These are phyloP conservation scores for Linum lewisii DNA, from an alignment of 345 rosid genomes.

Conservation along the genomic window DNA sequence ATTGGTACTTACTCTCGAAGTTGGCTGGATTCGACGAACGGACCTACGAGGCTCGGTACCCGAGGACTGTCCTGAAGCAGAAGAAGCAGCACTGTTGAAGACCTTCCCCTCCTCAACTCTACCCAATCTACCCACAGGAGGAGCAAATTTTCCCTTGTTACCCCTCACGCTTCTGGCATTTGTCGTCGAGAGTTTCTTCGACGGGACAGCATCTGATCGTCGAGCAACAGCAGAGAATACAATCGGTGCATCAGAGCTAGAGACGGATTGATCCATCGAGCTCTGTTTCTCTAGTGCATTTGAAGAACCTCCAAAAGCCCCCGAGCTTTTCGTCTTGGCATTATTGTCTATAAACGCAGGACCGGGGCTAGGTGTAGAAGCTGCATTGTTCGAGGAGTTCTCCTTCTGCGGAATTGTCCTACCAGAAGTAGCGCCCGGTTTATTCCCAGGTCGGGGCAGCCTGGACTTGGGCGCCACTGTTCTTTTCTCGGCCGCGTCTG, in stretches of 20 bases:
- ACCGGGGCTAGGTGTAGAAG: slow-evolving; percentile 22
- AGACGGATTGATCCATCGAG: slow-evolving; percentile 25
- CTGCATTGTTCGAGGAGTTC: slow-evolving; percentile 18
- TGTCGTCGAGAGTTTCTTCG: slow-evolving; percentile 19
- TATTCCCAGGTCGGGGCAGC: slow-evolving; percentile 37
- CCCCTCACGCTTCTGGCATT: slow-evolving; percentile 26
- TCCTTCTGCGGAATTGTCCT: slow-evolving; percentile 42
- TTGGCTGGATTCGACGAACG: slow-evolving; percentile 86
- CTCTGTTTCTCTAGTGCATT: slow-evolving; percentile 32
- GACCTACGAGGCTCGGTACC: slow-evolving; percentile 76
- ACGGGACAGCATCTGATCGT: slow-evolving; percentile 22
- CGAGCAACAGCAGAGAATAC: slow-evolving; percentile 39
- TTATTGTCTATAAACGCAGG: slow-evolving; percentile 23
- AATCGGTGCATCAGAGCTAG: slow-evolving; percentile 35
- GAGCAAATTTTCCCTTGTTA: slow-evolving; percentile 35
- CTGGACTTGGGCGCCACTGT: slow-evolving; percentile 41
- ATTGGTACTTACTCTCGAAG: slow-evolving; percentile 68
- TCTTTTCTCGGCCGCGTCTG: slow-evolving; percentile 50
- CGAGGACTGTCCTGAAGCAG: slow-evolving; percentile 27
- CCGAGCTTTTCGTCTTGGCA: slow-evolving; percentile 34
- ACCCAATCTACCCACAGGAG: slow-evolving; percentile 36
- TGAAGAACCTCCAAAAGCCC: slow-evolving; percentile 23
- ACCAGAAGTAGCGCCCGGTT: slow-evolving; percentile 13
- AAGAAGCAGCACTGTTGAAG: slow-evolving; percentile 21
- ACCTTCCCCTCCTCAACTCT: slow-evolving; percentile 47